Percentiles rank a stretch among this genome's conserved stretches.
Evolutionary conservation across 2,329 filamentous ascomycete species (phyloP).

Genomic region (Pseudogymnoascus destructans): DNA sequence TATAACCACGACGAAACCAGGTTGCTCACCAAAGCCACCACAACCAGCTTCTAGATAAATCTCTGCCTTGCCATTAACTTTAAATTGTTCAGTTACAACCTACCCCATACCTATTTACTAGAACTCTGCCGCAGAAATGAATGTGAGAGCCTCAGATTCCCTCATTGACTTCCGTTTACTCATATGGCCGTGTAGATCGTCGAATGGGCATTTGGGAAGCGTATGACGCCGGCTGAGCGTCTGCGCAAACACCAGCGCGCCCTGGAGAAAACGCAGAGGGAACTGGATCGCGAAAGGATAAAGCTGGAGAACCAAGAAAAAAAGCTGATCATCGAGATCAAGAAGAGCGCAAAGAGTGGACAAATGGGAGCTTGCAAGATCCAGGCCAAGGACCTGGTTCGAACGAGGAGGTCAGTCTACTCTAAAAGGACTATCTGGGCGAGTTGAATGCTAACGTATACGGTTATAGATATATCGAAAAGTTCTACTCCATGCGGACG

Average conservation of each 20-base stretch:
- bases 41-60: conserved; percentile 1
- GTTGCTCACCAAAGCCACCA: neutral
- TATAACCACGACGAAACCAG: conserved; percentile 1
- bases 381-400: conserved; percentile 90
- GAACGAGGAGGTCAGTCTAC: conserved; percentile 57
- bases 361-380: conserved; percentile 99
- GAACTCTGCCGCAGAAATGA: neutral
- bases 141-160: conserved; percentile 1
- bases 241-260: conserved; percentile 90
- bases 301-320: conserved; percentile 99
- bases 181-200: conserved; percentile 50
- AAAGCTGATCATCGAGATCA: conserved; percentile 90
- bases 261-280: conserved; percentile 92
- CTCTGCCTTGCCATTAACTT: neutral
- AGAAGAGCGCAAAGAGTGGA: conserved; percentile 94
- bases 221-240: conserved; percentile 90
- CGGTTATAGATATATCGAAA: conserved; percentile 70
- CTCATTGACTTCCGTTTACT: neutral
- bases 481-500: conserved; percentile 97
- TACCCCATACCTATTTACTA: neutral
- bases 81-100: conserved; percentile 5
- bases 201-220: conserved; percentile 98
- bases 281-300: conserved; percentile 84
- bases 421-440: neutral
- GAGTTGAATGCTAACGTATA: neutral